Conservation (phyloP, 1,284 basidiomycete genomes). For the Sphagnurus paluster region DNA sequence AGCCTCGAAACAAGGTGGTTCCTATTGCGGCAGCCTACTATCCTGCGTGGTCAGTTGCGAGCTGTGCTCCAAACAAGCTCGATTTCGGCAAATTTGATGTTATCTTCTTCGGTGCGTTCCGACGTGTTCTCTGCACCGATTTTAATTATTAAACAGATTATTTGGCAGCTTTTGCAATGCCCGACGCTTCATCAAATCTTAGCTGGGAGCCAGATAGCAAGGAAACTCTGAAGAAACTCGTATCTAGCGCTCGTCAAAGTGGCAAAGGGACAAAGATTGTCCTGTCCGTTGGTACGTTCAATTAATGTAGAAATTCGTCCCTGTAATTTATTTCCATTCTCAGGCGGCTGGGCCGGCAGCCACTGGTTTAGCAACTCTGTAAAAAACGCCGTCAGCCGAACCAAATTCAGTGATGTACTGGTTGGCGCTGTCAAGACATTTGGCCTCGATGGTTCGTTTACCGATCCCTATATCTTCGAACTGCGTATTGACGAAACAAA, state of each 20-base stretch:
- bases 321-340: neutral
- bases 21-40: constrained; percentile 35
- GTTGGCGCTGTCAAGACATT: constrained; percentile 61
- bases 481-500: neutral
- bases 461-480: neutral
- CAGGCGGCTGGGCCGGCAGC: constrained; percentile 55
- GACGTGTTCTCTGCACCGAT: neutral
- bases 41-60: constrained; percentile 60
- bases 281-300: constrained; percentile 60
- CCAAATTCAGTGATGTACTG: constrained; percentile 62
- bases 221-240: constrained; percentile 49
- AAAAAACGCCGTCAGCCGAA: constrained; percentile 45
- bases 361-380: constrained; percentile 68
- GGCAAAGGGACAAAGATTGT: constrained; percentile 55
- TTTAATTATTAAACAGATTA: neutral
- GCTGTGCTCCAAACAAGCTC: constrained; percentile 62
- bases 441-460: constrained; percentile 60
- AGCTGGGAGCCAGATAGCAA: constrained; percentile 49
- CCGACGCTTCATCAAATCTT: constrained; percentile 49
- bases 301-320: neutral
- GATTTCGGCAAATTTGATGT: constrained; percentile 75
- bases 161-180: constrained; percentile 59
- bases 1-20: constrained; percentile 34
- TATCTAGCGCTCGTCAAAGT: constrained; percentile 49
- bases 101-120: constrained; percentile 55